Conservation (phyloP, 2,329 filamentous ascomycete species). For the Lasiodiplodia sp. region DNA sequence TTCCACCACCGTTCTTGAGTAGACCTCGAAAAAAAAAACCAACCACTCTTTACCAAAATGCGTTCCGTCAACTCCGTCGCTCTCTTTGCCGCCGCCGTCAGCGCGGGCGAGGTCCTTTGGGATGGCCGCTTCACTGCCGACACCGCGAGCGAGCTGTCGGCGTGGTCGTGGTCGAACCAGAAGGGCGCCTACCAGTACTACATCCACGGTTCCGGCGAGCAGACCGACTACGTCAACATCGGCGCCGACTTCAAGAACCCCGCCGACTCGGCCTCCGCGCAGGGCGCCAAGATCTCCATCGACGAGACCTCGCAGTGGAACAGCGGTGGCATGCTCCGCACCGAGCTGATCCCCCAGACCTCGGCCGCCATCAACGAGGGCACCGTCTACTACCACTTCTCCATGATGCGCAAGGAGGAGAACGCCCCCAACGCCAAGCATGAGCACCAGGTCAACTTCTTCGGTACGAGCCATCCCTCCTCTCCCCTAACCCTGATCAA, state of each 20-base stretch:
- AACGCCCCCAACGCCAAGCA: conserved; percentile 68
- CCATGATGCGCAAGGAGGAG: conserved; percentile 64
- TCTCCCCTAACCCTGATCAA: not conserved
- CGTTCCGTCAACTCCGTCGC: conserved; percentile 5
- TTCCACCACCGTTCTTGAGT: conserved; percentile 21
- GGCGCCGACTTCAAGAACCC: conserved; percentile 70
- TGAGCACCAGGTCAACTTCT: conserved; percentile 71
- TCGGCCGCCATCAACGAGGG: conserved; percentile 69
- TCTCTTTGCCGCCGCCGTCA: conserved; percentile 12
- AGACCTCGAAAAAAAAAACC: conserved; percentile 18
- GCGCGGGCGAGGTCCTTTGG: conserved; percentile 55
- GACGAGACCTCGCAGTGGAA: conserved; percentile 72
- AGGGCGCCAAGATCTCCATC: conserved; percentile 76
- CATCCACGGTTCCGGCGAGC: conserved; percentile 69
- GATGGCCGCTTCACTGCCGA: conserved; percentile 72
- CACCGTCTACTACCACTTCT: conserved; percentile 76
- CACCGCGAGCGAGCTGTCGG: conserved; percentile 55
- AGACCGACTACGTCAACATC: conserved; percentile 69
- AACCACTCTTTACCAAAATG: conserved; percentile 3
- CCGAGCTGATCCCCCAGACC: conserved; percentile 77
- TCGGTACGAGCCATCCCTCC: not conserved
- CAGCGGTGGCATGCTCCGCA: conserved; percentile 74
- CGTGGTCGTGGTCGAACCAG: conserved; percentile 73
- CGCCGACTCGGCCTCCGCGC: conserved; percentile 64
- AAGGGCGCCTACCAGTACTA: conserved; percentile 78